Conservation (phyloP, 2,329 filamentous ascomycete species). For the Ambrosiella xylebori region DNA sequence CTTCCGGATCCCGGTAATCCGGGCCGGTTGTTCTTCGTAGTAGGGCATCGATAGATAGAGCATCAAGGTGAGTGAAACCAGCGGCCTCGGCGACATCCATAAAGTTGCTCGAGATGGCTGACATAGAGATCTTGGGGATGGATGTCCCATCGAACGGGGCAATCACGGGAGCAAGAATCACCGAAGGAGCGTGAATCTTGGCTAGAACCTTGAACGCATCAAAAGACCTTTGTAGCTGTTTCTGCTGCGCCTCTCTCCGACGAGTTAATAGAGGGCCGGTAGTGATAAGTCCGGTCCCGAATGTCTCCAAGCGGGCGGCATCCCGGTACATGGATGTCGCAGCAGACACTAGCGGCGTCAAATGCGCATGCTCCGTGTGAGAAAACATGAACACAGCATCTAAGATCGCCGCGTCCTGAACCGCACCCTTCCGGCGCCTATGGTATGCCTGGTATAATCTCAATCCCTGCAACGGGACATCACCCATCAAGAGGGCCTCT, state of each 20-base stretch:
- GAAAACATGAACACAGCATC: not conserved
- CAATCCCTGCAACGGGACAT: not conserved
- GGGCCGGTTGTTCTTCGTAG: not conserved
- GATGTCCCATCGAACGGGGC: not conserved
- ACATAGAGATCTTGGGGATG: not conserved
- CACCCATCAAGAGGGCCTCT: not conserved
- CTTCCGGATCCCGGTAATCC: not conserved
- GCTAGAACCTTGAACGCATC: not conserved
- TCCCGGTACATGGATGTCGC: not conserved
- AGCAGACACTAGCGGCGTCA: not conserved
- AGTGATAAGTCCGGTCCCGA: not conserved
- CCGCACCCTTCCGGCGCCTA: not conserved
- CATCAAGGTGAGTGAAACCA: not conserved
- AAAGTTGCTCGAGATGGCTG: slow-evolving; percentile 2
- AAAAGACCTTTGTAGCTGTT: not conserved
- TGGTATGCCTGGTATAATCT: not conserved
- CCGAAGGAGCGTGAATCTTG: not conserved
- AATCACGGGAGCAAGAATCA: not conserved
- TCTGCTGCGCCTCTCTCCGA: no score
- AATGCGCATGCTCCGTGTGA: not conserved
- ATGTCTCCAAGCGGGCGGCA: not conserved
- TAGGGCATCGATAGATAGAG: not conserved
- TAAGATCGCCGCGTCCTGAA: not conserved
- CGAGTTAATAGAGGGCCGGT: not conserved
- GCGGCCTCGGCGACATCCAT: not conserved